Base-by-base conservation (phyloP, 129 eudicot genomes). In the Helianthus tuberosus region DNA sequence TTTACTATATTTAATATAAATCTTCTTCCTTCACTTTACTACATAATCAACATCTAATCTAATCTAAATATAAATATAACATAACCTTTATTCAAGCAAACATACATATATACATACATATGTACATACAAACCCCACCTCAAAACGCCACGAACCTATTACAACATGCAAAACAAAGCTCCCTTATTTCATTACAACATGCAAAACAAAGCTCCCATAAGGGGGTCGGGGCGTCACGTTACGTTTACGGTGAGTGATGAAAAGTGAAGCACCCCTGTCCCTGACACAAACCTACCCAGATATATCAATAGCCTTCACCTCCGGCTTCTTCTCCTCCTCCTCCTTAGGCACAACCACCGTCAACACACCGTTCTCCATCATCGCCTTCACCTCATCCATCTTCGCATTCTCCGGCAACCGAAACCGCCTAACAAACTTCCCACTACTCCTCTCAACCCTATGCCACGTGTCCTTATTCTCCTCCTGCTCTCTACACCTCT, bases 321-420 rank as follows among this genome's bases (percentile, higher is more conserved):
- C 75, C 6, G 79, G 71, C 81, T 27, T 81, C 82, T 76, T 81
- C 50, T 14, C 75, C 60, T 81, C 81, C 36, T 32, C 32, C 75
- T 46, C 71, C 61, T 76, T 81, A 0, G 85, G 82, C 50, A 81
- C 85, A 10, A 58, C 39, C 5, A 81, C 82, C 8, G 85, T 81
- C 29, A 81, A 43, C 15, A 81, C 81, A 11, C 81, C 85, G 14
- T 81, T 76, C 78, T 81, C 75, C 85, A 81, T 64, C 0, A 43
- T 57, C 11, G 82, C 82, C 69, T 76, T 71, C 41, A 81, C 85
- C 52, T 71, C 43, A 5, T 76, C 82, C 75, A 71, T 71, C 32
- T 76, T 81, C 36, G 62, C 79, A 72, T 81, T 76, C 61, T 81
- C 85, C 10, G 79, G 85, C 74, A 81, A 52, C 81, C 85, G 57